Base-by-base conservation (phyloP, 2,329 filamentous ascomycete genomes). In the Colletotrichum gigasporum region DNA sequence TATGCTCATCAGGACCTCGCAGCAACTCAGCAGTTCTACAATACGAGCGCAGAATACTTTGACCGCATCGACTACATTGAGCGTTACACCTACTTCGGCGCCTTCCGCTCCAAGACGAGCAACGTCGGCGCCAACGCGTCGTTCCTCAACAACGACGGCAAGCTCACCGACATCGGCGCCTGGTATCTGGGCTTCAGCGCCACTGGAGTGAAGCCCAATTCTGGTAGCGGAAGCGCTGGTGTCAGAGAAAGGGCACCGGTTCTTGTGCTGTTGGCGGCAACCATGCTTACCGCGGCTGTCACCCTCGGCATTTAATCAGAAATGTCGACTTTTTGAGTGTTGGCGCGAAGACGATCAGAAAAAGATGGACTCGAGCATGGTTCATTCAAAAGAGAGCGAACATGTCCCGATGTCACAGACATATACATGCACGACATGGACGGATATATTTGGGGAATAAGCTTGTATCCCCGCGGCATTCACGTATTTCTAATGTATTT, bases 91-190 rank as follows among this genome's bases (percentile, higher is more conserved):
- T 91, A 91, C 75, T 96, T 94, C 70, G 92, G 91, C 45, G 85
- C 90, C 8, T 95, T 95, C 73, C 85, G 91, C 54, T 87, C 86
- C 3, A 79, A 83, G 51, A 86, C 86, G 14, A 91, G 89, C 67
- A 95, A 94, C 68, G 89, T 94, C 6, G 92, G 92, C 0, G 83
- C 88, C 3, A 92, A 94, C 65, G 88, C 84, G 1, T 86, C 88
- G 1, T 90, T 96, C 81, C 81, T 95, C 47, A 90, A 87, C 71
- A 80, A 86, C 41, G 81, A 86, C 14, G 92, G 92, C 41, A 72
- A 87, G 65, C 78, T 96, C 67, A 94, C 92, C 1, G 87, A 93
- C 69, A 91, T 95, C 68, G 92, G 92, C 0, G 84, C 85, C 2
- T 91, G 90, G 89, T 96, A 95, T 74, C 75, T 96, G n/a, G 88